Evolutionary conservation across 768 basidiomycete species (phyloP).

Genomic region (Suillus luteus): DNA sequence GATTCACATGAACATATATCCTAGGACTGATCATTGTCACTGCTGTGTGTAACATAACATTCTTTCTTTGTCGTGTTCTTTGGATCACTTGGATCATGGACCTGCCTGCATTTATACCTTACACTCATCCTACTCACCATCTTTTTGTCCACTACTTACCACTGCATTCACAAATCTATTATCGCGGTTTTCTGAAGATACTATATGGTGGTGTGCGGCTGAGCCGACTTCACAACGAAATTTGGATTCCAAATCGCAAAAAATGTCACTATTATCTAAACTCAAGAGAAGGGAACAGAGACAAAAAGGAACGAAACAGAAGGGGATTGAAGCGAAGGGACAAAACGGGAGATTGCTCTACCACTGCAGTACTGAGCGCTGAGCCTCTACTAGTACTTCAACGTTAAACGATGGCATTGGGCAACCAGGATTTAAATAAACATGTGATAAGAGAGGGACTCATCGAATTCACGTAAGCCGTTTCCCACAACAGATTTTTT

Average conservation of each 20-base stretch:
- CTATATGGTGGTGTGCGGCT: background rate
- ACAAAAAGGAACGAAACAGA: too few species aligned
- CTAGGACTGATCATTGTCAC: background rate
- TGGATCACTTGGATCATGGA: background rate
- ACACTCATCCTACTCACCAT: background rate
- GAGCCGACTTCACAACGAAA: background rate
- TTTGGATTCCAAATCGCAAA: background rate
- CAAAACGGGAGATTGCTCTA: too few species aligned
- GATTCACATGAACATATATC: slow-evolving; percentile 2
- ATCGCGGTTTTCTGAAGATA: background rate
- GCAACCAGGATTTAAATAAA: too few species aligned
- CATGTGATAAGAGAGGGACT: too few species aligned
- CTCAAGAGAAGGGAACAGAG: too few species aligned
- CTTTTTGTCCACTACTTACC: background rate
- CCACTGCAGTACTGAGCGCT: too few species aligned
- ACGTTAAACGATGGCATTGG: too few species aligned
- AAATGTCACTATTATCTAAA: background rate
- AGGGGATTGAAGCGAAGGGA: too few species aligned
- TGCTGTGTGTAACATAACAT: background rate
- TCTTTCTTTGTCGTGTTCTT: background rate
- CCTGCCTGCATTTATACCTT: background rate
- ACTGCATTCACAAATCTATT: background rate
- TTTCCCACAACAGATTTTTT: too few species aligned
- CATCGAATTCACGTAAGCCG: too few species aligned
- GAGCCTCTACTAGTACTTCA: too few species aligned